A percentile compares a stretch with the other conserved stretches of the same genome.
phyloP scores from a whole-genome alignment of 805 yeast genomes.

The Myxozyma monticola region DNA sequence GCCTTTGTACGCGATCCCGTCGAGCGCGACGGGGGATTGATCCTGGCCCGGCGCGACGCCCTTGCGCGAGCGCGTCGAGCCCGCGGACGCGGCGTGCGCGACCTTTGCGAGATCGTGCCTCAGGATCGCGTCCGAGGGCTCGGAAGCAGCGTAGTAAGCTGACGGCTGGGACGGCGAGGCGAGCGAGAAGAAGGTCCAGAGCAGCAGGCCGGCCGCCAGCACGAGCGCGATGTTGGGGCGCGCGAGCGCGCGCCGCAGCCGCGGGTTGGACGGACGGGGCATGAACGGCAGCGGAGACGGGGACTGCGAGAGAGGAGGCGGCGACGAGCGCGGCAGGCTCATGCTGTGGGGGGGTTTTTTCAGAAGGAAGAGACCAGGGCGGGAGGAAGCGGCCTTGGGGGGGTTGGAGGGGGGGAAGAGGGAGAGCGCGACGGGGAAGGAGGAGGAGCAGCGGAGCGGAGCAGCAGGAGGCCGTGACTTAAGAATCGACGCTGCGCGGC shows the following conservation, averaged over 20 bases:
- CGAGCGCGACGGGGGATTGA: neutral
- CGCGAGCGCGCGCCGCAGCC: conserved; percentile 7
- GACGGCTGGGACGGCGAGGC: neutral
- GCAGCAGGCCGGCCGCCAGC: conserved; percentile 2
- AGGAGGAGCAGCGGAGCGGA: conserved; percentile 1
- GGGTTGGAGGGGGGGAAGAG: neutral
- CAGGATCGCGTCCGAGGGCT: conserved; percentile 8
- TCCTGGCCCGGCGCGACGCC: conserved; percentile 5
- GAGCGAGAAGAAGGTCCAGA: conserved; percentile 9
- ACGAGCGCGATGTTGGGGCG: conserved; percentile 10
- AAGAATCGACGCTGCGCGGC: neutral
- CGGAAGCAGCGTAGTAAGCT: conserved; percentile 2
- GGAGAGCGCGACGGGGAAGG: neutral
- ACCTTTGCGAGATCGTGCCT: conserved; percentile 10
- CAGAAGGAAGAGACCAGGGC: no score
- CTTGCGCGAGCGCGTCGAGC: neutral
- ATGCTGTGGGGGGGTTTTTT: neutral
- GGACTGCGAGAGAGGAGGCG: neutral
- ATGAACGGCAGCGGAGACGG: neutral
- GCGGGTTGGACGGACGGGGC: conserved; percentile 6
- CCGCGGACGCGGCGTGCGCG: conserved; percentile 6
- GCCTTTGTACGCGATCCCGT: conserved; percentile 23
- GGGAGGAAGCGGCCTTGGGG: neutral
- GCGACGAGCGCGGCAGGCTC: neutral
- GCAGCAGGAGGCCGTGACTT: neutral